These are phyloP conservation scores for Boletus tylopilopsis DNA, from an alignment of 768 basidiomycete genomes.

Conservation along the genomic window DNA sequence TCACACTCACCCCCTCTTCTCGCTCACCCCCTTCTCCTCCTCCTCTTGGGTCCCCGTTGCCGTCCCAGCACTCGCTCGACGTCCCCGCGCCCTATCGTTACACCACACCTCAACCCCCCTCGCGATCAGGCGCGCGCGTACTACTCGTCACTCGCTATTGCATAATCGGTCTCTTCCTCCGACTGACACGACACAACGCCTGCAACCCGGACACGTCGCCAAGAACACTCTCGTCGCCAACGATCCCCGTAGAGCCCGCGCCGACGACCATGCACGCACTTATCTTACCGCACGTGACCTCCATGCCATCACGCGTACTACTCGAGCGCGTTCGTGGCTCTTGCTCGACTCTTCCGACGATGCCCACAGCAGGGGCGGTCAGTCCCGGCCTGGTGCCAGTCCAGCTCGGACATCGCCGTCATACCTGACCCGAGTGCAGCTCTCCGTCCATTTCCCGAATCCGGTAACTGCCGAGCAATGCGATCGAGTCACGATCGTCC, in stretches of 20 bases:
- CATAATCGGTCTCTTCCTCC: conserved; percentile 3
- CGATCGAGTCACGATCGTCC: conserved; percentile 4
- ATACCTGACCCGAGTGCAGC: background rate
- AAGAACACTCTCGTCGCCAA: background rate
- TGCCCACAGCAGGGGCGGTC: background rate
- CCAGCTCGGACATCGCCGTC: background rate
- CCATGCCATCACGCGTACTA: conserved; percentile 5
- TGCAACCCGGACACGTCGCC: conserved; percentile 6
- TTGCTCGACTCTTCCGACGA: conserved; percentile 8
- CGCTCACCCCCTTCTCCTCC: background rate
- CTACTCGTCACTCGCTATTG: background rate
- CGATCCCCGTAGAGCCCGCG: conserved; percentile 11
- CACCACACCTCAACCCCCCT: background rate
- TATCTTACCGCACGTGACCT: conserved; percentile 29
- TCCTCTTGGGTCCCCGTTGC: background rate
- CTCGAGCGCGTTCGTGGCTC: conserved; percentile 3
- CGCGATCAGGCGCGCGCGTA: conserved; percentile 17
- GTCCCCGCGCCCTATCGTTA: background rate
- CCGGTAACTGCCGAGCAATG: conserved; percentile 16
- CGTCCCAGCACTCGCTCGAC: background rate
- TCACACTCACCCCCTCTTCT: conserved; percentile 3
- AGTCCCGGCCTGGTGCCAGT: background rate
- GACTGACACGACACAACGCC: conserved; percentile 1
- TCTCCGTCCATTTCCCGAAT: conserved; percentile 1
- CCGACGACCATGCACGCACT: conserved; percentile 11